Evolutionary conservation across 352 stramenopile genomes (phyloP), one percentile per base, ranked within the genome.

Genomic region (Globisporangium cederbergense): DNA sequence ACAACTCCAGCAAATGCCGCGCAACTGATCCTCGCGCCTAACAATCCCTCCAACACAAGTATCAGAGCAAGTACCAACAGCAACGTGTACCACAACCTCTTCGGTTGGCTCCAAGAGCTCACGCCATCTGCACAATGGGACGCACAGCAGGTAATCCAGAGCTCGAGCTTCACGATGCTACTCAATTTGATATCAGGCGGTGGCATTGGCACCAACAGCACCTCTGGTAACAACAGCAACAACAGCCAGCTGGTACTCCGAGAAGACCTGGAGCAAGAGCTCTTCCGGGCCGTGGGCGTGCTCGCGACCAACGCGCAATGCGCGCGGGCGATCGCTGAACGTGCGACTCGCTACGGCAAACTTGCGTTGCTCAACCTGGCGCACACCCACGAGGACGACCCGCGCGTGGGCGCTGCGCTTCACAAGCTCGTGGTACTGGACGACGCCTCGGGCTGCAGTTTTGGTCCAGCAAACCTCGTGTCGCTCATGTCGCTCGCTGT

Each of bases 281-380:
- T 86, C 62, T 81, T 81, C 54, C 72, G 62, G 11, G 83, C 73
- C 0, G 74, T 90, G 34, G 77, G 80, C 0, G 64, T 77, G 25
- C 62, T 90, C 2, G 75, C 81, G 2, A 79, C 78, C 0, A 84
- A 92, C 62, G 45, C 68, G 0, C 69, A 80, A 47, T 92, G 83
- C 54, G 81, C 78, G 0, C 70, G 67, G 22, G 81, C 66, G 2
- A 90, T 92, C 55, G 81, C 75, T 3, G 75, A 88, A 61, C 71
- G 72, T 20, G 74, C 83, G 10, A 92, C 83, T 1, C 67, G 81
- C 5, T 92, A 90, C 51, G 83, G 83, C 18, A 88, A 89, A 47
- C 80, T 83, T n/a, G 80, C 79, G 42, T 68, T 92, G 46, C 66
- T 89, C 47, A 84, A 90, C 57, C 42, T 92, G 25, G 74, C 83